Evolutionary conservation across 2,329 filamentous ascomycete species (phyloP), one percentile per base, ranked within the genome.

Genomic region (Alternaria sp.): DNA sequence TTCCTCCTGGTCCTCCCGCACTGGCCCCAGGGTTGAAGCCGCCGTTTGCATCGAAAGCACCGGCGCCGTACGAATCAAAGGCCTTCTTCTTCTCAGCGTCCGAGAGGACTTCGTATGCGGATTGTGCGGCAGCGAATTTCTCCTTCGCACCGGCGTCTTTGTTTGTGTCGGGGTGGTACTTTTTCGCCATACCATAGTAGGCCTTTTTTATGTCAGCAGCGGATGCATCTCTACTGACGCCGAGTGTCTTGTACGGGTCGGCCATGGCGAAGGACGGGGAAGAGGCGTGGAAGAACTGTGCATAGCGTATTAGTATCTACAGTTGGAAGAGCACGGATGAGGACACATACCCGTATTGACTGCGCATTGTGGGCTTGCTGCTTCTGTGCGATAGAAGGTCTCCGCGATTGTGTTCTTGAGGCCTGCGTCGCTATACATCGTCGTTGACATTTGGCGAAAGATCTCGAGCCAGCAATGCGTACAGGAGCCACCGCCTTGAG

Each of bases 101-200:
- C 47, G 93, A 96, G 7, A 99, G 84, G 42, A 97, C 85, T 79
- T 99, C 95, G 80, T 99, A 99, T 24, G 95, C 93, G 32, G 91
- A 88, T 79, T 99, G 95, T 55, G 96, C 92, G 70, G 97, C 94
- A 65, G 90, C 87, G 73, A 99, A 99, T 73, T 91, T 94, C 72
- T 98, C 95, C 78, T 98, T 98, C 36, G 95, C 94, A n/a, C 84
- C 86, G 3, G 92, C 79, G 70, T 98, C 95, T 79, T 98, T 98
- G 84, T 98, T 99, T 36, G 95, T 98, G 78, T 99, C 95, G 8
- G 95, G 95, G 74, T 99, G 95, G 77, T 88, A 99, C 76, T 98
- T 99, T 81, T 99, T 99, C 20, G 95, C 95, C 60, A 98, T 84
- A 51, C 94, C 92, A 77, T 99, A 99, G 83, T 99, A 99, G 3